Base-by-base conservation (phyloP, 495 filamentous ascomycete species). In the Xylaria acuta region DNA sequence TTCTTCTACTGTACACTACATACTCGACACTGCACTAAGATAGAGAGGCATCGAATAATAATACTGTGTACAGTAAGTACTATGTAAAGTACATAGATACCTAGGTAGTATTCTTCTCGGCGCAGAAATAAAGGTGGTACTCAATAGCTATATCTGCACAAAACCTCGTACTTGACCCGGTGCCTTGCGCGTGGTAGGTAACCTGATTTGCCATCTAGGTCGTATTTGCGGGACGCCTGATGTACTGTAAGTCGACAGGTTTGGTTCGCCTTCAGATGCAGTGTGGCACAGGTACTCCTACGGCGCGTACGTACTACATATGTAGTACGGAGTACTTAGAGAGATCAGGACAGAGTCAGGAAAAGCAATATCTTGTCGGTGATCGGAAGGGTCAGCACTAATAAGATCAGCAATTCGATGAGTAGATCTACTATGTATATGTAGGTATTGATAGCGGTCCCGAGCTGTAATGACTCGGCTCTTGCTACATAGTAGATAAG, bases 181-280 rank as follows among this genome's bases (percentile, higher is more conserved):
- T 69, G 69, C 73, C 59, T 63, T 72, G 64, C 73, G 72, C 67
- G 68, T 58, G 73, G 64, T 11, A 64, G 49, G 54, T 22, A 20
- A 51, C 38, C 41, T 69, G 71, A 56, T 67, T 47, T 69, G 56
- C 43, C 36, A 69, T 54, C 63, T 65, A 25, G 45, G 64, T 76
- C 70, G 72, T 75, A 75, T 76, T 74, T 63, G 41, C 65, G 47
- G 64, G 27, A 36, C 47, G 14, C 38, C 18, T 12, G 59, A 62
- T 63, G 40, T 38, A 38, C 36, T n/a, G n/a, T 30, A 53, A 34
- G 11, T 56, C 14, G 41, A 59, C 20, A 34, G 32, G 41, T 34
- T 56, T 45, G 59, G 54, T 38, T 60, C 32, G 56, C 20, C 18
- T 16, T 20, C 54, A n/a, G 16, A 60, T 30, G 56, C 9, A 40